Conservation (phyloP, 1,284 basidiomycete species). For the Fereydounia khargensis region DNA sequence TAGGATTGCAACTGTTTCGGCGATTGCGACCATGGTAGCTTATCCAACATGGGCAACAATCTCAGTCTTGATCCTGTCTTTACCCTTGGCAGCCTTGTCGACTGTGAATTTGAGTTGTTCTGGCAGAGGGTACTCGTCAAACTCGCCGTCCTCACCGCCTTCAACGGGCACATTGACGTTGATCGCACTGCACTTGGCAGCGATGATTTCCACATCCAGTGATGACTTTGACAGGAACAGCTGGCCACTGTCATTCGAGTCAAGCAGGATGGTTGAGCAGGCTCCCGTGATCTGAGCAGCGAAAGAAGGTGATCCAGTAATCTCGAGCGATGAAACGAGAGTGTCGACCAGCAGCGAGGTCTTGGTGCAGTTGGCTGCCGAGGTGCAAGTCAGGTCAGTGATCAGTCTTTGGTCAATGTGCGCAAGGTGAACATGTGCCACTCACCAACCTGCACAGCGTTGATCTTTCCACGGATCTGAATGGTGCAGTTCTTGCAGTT, state of each 20-base stretch:
- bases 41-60: conserved; percentile 54
- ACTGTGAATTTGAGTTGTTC: conserved; percentile 92
- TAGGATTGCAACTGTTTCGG: too few relatives aligned
- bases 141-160: conserved; percentile 86
- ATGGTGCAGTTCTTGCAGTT: conserved; percentile 88
- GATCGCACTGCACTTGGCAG: conserved; percentile 89
- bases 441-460: conserved; percentile 84
- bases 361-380: conserved; percentile 69
- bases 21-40: too few relatives aligned
- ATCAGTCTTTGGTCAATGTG: too few relatives aligned
- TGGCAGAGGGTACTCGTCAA: conserved; percentile 84
- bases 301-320: conserved; percentile 90
- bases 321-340: conserved; percentile 80
- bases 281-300: conserved; percentile 84
- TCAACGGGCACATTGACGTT: conserved; percentile 86
- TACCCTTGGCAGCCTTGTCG: conserved; percentile 67
- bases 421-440: conserved; percentile 8
- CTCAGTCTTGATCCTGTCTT: conserved; percentile 57
- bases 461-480: conserved; percentile 88
- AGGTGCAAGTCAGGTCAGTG: too few relatives aligned
- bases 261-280: conserved; percentile 87
- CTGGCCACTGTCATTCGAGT: conserved; percentile 91
- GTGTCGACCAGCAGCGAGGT: conserved; percentile 85
- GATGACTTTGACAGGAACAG: conserved; percentile 86
- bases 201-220: conserved; percentile 80